phyloP scores from a whole-genome alignment of 164 flowering plant genomes.

The Saururus chinensis region DNA sequence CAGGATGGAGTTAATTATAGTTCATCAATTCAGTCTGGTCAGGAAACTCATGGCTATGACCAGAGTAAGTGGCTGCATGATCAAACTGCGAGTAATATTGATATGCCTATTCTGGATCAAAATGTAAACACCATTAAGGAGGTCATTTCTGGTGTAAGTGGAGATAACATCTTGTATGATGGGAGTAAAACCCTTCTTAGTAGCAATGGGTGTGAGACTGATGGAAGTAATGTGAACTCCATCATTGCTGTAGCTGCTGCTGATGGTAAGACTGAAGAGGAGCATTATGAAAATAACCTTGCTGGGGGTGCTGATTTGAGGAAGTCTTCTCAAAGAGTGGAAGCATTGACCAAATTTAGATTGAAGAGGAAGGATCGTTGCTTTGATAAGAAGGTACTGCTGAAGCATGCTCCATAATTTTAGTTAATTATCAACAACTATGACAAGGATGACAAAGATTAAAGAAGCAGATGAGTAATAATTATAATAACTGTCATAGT shows the following conservation, averaged over 20 bases:
- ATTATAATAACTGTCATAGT: not conserved
- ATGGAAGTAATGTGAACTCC: slow-evolving; percentile 35
- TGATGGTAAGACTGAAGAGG: slow-evolving; percentile 41
- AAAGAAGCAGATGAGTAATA: no score
- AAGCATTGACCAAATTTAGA: slow-evolving; percentile 77
- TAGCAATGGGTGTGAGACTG: slow-evolving; percentile 37
- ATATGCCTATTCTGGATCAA: slow-evolving; percentile 19
- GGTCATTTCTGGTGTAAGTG: slow-evolving; percentile 41
- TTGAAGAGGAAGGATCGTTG: slow-evolving; percentile 92
- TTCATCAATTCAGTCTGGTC: slow-evolving; percentile 23
- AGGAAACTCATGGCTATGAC: slow-evolving; percentile 13
- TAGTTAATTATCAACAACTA: not conserved
- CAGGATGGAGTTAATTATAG: slow-evolving; percentile 19
- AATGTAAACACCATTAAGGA: slow-evolving; percentile 11
- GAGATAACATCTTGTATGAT: slow-evolving; percentile 43
- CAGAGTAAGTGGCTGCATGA: slow-evolving; percentile 10
- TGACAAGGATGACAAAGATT: no score
- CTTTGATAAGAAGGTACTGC: slow-evolving; percentile 73
- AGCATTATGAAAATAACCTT: slow-evolving; percentile 15
- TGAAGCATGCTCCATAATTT: not conserved
- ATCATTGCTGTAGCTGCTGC: slow-evolving; percentile 21
- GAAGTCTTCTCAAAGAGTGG: slow-evolving; percentile 68
- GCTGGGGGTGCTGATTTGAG: slow-evolving; percentile 11
- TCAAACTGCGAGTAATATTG: slow-evolving; percentile 16
- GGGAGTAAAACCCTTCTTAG: slow-evolving; percentile 28